Conservation (phyloP, 2,329 filamentous ascomycete species). For the Pestalotiopsis sp. region DNA sequence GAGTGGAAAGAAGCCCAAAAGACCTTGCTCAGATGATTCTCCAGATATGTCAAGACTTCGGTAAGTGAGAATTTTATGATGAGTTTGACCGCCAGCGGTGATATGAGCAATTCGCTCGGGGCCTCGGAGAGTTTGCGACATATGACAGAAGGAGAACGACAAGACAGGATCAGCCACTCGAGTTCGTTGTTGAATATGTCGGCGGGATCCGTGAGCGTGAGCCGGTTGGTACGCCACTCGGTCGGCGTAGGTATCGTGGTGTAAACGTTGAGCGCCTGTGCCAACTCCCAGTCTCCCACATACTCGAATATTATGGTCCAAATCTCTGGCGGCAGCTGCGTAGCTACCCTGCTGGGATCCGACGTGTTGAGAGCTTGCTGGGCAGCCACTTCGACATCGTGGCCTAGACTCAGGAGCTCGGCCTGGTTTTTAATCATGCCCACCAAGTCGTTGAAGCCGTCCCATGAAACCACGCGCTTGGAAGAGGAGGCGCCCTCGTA, state of each 20-base stretch:
- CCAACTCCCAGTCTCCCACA: constrained; percentile 87
- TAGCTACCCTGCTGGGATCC: constrained; percentile 35
- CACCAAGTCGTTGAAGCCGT: constrained; percentile 69
- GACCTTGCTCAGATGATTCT: constrained; percentile 65
- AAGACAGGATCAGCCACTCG: constrained; percentile 81
- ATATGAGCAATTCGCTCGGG: constrained; percentile 72
- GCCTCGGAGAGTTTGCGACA: constrained; percentile 73
- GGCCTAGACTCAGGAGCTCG: constrained; percentile 71
- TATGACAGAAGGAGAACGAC: constrained; percentile 63
- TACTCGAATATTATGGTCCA: constrained; percentile 88
- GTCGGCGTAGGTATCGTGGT: constrained; percentile 73
- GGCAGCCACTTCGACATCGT: constrained; percentile 62
- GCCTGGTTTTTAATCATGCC: constrained; percentile 76
- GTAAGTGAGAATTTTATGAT: constrained; percentile 90
- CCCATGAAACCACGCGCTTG: constrained; percentile 61
- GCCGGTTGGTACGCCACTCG: constrained; percentile 29
- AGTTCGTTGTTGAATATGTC: constrained; percentile 75
- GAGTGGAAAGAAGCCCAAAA: constrained; percentile 81
- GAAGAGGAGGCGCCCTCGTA: constrained; percentile 54
- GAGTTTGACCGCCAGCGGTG: constrained; percentile 79
- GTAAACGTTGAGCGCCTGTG: constrained; percentile 77
- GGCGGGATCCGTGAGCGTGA: constrained; percentile 54
- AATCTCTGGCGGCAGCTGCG: constrained; percentile 75
- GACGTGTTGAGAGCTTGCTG: constrained; percentile 39
- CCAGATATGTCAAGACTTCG: constrained; percentile 72